Percentiles rank a stretch among this genome's conserved stretches.
These are phyloP conservation scores for Colletotrichum orbiculare DNA, from an alignment of 2,329 filamentous ascomycete genomes.

Conservation along the genomic window DNA sequence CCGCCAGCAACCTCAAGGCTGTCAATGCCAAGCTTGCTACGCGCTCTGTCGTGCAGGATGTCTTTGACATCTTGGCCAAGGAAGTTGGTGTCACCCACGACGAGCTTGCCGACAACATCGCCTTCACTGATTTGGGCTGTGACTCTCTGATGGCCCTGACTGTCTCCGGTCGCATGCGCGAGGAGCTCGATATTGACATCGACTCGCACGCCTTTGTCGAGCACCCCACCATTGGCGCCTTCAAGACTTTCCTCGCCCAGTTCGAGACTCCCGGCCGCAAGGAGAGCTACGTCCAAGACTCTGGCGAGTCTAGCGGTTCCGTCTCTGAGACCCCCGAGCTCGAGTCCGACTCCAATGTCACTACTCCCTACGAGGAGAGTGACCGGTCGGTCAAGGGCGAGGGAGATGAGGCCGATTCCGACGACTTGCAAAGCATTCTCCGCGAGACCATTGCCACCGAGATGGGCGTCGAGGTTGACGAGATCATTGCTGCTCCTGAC, in stretches of 20 bases:
- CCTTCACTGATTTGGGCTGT: slow-evolving; percentile 67
- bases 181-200: slow-evolving; percentile 67
- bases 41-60: slow-evolving; percentile 54
- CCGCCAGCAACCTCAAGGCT: slow-evolving; percentile 56
- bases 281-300: slow-evolving; percentile 43
- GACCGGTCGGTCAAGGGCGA: slow-evolving; percentile 58
- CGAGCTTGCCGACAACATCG: slow-evolving; percentile 66
- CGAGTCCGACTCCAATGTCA: slow-evolving; percentile 62
- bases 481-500: slow-evolving; percentile 65
- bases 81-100: slow-evolving; percentile 66
- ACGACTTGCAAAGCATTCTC: slow-evolving; percentile 62
- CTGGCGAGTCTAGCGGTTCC: slow-evolving; percentile 49
- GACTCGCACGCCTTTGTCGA: slow-evolving; percentile 65
- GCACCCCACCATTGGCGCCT: slow-evolving; percentile 63
- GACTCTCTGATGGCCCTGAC: slow-evolving; percentile 72
- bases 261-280: slow-evolving; percentile 46
- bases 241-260: slow-evolving; percentile 57
- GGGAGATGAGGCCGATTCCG: slow-evolving; percentile 44
- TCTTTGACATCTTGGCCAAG: slow-evolving; percentile 65
- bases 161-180: slow-evolving; percentile 66
- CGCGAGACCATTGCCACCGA: slow-evolving; percentile 76
- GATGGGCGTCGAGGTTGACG: slow-evolving; percentile 76
- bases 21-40: slow-evolving; percentile 63
- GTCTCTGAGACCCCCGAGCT: slow-evolving; percentile 59
- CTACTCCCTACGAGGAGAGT: slow-evolving; percentile 64